Percentiles rank a stretch among this genome's conserved stretches.
phyloP scores from a whole-genome alignment of 768 basidiomycete species.

The Tricholoma flavovirens region DNA sequence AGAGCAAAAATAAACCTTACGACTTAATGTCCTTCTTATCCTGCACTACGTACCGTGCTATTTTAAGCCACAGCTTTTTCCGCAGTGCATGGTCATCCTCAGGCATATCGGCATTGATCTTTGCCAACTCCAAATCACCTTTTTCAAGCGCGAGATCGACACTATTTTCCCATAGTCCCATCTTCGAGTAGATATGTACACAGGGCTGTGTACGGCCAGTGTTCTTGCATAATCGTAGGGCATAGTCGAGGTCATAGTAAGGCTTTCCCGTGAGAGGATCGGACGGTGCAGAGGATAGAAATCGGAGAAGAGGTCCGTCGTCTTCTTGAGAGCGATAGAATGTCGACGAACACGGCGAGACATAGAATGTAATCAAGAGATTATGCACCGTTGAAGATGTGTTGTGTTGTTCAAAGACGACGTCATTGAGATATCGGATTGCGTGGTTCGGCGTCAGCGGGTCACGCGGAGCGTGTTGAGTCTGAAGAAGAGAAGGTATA shows the following conservation, averaged over 20 bases:
- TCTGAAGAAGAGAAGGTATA: slow-evolving; percentile 81
- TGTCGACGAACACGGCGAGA: slow-evolving; percentile 43
- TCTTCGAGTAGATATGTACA: slow-evolving; percentile 94
- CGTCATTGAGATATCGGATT: slow-evolving; percentile 81
- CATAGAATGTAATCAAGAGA: slow-evolving; percentile 83
- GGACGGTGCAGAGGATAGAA: slow-evolving; percentile 75
- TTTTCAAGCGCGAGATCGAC: slow-evolving; percentile 93
- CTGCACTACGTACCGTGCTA: slow-evolving; percentile 97
- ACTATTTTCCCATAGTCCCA: slow-evolving; percentile 95
- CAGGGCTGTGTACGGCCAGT: slow-evolving; percentile 80
- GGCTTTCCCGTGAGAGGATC: slow-evolving; percentile 82
- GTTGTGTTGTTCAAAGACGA: slow-evolving; percentile 75
- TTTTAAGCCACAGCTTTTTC: slow-evolving; percentile 97
- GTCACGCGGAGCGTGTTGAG: slow-evolving; percentile 68
- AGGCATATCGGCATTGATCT: slow-evolving; percentile 91
- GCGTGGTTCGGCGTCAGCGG: slow-evolving; percentile 78
- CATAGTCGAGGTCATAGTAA: slow-evolving; percentile 97
- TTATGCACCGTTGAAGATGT: slow-evolving; percentile 90
- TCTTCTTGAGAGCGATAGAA: slow-evolving; percentile 38
- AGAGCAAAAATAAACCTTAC: slow-evolving; percentile 48
- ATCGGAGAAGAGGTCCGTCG: slow-evolving; percentile 74
- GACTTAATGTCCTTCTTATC: slow-evolving; percentile 98
- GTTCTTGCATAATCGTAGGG: slow-evolving; percentile 84
- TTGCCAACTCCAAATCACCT: slow-evolving; percentile 92
- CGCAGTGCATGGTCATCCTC: slow-evolving; percentile 81